Conservation (phyloP, 2,329 filamentous ascomycete genomes). For the Trichoderma simmonsii region DNA sequence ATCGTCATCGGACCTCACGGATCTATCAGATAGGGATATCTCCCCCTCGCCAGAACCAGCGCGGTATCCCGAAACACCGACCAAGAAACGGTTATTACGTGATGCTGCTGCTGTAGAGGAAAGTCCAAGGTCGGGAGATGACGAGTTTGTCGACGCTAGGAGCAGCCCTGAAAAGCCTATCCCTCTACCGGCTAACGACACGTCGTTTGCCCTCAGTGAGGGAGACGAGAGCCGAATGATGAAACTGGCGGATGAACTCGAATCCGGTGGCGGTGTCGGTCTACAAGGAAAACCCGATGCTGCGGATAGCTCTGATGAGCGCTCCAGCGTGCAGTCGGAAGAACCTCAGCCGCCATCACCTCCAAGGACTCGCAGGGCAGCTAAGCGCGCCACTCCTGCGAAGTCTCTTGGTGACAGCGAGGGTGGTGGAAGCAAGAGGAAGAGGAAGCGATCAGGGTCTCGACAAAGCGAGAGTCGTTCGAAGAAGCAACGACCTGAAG, state of each 20-base stretch:
- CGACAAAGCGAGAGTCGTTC: constrained; percentile 25
- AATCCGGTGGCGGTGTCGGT: constrained; percentile 31
- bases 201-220: constrained; percentile 42
- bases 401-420: constrained; percentile 7
- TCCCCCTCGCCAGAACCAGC: not conserved
- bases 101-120: constrained; percentile 26
- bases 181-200: constrained; percentile 22
- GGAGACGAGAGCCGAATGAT: constrained; percentile 48
- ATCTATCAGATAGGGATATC: constrained; percentile 5
- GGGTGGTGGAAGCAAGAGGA: constrained; percentile 24
- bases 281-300: constrained; percentile 22
- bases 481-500: constrained; percentile 32
- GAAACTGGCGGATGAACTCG: constrained; percentile 49
- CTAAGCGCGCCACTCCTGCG: constrained; percentile 20
- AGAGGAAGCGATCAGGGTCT: constrained; percentile 29
- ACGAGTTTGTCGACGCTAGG: constrained; percentile 50
- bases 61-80: constrained; percentile 21
- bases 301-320: constrained; percentile 17
- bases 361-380: constrained; percentile 12
- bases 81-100: constrained; percentile 19
- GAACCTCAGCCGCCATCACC: constrained; percentile 21
- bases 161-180: constrained; percentile 39
- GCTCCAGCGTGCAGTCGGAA: constrained; percentile 26
- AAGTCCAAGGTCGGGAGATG: constrained; percentile 42
- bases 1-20: constrained; percentile 10